Evolutionary conservation across 257 asterid species (phyloP), one percentile per base, ranked within the genome.

Genomic region (Gardenia jasminoides): DNA sequence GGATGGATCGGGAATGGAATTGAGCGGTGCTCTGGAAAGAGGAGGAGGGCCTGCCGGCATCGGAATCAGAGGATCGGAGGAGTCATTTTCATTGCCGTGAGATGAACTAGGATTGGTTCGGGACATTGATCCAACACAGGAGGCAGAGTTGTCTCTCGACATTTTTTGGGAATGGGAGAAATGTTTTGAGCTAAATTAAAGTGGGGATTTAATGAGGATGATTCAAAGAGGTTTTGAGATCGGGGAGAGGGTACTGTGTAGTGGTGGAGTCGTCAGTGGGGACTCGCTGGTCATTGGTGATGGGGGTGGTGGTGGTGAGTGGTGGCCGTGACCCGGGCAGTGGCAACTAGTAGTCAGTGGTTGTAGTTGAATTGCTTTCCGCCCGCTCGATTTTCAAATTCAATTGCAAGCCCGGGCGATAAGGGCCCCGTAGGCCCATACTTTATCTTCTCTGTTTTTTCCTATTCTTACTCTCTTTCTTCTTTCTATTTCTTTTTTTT

Each of bases 1-100:
- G 24, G 93, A 88, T 1, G 98, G 96, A 79, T 92, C 97, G 1
- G 91, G 82, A 15, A 94, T 94, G 39, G 95, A 86, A 80, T 52
- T 89, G 48, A 93, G 91, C 28, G 98, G 98, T 61, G 96, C 56
- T 84, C 98, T 82, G 11, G 91, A 78, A 28, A 84, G 76, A 58
- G 78, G 80, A 36, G 66, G 43, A 30, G 77, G 4, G 22, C 3
- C 15, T 3, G 56, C 19, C 0, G 50, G 30, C 28, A 41, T 20
- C 24, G 39, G 84, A 78, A 67, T 83, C 76, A 78, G 78, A 15
- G 76, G 33, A 28, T 41, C 81, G 5, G 76, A 86, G 33, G 80
- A 79, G 19, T 84, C 86, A 33, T 88, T 90, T 79, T 88, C 92
- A 26, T 78, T 87, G 22, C 81, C 79, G 24, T 69, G 87, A 62